Evolutionary conservation across 2,329 filamentous ascomycete genomes (phyloP).

Genomic region (Neonectria ditissima): DNA sequence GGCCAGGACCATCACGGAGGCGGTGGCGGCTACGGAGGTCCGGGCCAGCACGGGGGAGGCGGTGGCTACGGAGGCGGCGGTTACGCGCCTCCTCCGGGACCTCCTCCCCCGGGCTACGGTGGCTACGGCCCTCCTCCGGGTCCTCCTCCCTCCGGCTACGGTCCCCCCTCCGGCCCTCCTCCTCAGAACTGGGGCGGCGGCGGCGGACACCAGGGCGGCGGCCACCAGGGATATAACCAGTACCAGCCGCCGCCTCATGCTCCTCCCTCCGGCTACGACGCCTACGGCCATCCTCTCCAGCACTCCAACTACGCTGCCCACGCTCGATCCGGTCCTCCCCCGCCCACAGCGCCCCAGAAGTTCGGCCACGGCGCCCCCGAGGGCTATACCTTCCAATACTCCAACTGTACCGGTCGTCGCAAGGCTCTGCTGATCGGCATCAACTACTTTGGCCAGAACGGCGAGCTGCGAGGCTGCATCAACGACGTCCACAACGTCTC

Average conservation of each 20-base stretch:
- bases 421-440: slow-evolving; percentile 83
- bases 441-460: slow-evolving; percentile 81
- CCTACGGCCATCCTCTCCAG: slow-evolving; percentile 60
- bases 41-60: slow-evolving; percentile 21
- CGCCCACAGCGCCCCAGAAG: slow-evolving; percentile 63
- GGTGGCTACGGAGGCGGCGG: slow-evolving; percentile 38
- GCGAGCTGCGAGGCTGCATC: slow-evolving; percentile 81
- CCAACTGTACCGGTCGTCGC: slow-evolving; percentile 77
- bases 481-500: slow-evolving; percentile 85
- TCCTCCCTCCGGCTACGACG: slow-evolving; percentile 58
- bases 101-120: slow-evolving; percentile 45
- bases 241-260: slow-evolving; percentile 52
- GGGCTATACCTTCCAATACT: slow-evolving; percentile 81
- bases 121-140: slow-evolving; percentile 44
- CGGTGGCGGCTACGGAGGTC: slow-evolving; percentile 35
- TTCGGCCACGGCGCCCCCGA: slow-evolving; percentile 77
- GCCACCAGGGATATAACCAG: slow-evolving; percentile 39
- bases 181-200: slow-evolving; percentile 34
- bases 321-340: slow-evolving; percentile 54
- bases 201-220: background rate
- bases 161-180: slow-evolving; percentile 39
- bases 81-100: slow-evolving; percentile 43
- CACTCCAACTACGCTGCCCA: slow-evolving; percentile 44
- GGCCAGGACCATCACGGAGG: slow-evolving; percentile 22
- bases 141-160: slow-evolving; percentile 43